Base-by-base conservation (phyloP, 495 filamentous ascomycete species). In the Thozetella sp. region DNA sequence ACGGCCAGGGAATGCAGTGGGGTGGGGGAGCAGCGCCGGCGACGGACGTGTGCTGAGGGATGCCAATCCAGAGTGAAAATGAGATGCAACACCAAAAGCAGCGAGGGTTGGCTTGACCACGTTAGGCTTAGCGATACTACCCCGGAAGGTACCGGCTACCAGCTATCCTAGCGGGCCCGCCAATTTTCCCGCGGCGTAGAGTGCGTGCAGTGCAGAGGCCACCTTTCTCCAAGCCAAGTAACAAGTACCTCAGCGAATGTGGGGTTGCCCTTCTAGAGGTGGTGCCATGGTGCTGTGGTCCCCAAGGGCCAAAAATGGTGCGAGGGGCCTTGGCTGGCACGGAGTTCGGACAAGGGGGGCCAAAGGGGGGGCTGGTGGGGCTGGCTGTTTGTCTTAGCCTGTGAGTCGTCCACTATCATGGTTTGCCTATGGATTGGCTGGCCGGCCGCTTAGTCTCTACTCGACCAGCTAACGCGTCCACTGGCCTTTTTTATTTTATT, bases 1-100 rank as follows among this genome's bases (percentile, higher is more conserved):
- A 48, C 43, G 43, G 43, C 43, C 43, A 15, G 43, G 43, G 43
- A 48, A 48, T 48, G 43, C n/a, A 48, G 43, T 48, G 43, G 43
- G 43, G 43, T 10, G 10, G 43, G 43, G 43, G 43, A n/a, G 10
- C 9, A 20, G 10, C 10, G 43, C 43, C 3, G 43, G 43, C 43
- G 43, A 48, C n/a, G 43, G 43, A 48, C n/a, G 43, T 48, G 43
- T 48, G 43, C 43, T 48, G 43, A 48, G 43, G 43, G 43, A 48
- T 48, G 43, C 43, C 43, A 48, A 48, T 48, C 43, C 43, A 48
- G 43, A 10, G 43, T 4, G 43, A 48, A 48, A 48, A 48, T 48
- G 43, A 48, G n/a, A 48, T 48, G 43, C 43, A 48, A 48, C 43
- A 48, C 9, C 43, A 48, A 48, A 48, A 48, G 43, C 43, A 48